Conservation (phyloP, 2,329 filamentous ascomycete genomes). For the Geosmithia flava region DNA sequence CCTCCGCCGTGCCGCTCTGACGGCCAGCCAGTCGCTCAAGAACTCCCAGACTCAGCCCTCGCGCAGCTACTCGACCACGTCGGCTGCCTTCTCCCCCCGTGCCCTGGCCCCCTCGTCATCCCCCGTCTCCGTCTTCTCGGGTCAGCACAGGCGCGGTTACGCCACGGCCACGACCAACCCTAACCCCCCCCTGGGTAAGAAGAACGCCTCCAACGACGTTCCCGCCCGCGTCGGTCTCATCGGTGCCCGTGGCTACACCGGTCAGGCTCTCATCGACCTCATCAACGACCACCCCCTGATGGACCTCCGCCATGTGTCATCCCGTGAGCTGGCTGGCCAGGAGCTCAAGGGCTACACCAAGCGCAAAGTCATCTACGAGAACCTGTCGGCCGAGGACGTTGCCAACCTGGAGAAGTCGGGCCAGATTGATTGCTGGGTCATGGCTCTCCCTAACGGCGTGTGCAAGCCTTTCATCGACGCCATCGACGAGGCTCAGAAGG, state of each 20-base stretch:
- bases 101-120: background rate
- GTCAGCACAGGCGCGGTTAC: constrained; percentile 5
- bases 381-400: constrained; percentile 76
- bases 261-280: constrained; percentile 78
- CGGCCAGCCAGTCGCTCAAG: constrained; percentile 43
- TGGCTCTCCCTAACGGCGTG: constrained; percentile 91
- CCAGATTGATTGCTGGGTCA: constrained; percentile 90
- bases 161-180: constrained; percentile 30
- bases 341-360: constrained; percentile 84
- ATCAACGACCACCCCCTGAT: constrained; percentile 81
- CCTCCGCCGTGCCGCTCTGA: constrained; percentile 63
- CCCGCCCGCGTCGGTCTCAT: constrained; percentile 77
- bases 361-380: constrained; percentile 85
- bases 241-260: constrained; percentile 87
- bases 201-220: constrained; percentile 72
- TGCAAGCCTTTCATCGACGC: constrained; percentile 92
- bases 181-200: constrained; percentile 79
- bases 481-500: constrained; percentile 56
- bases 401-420: constrained; percentile 71
- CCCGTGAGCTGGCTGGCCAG: constrained; percentile 80
- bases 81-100: background rate
- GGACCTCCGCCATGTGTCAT: constrained; percentile 85
- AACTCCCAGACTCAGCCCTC: constrained; percentile 6
- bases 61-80: constrained; percentile 6
- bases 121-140: background rate